Evolutionary conservation across 768 basidiomycete species (phyloP).

Genomic region (Leccinum olivaceopallidum): DNA sequence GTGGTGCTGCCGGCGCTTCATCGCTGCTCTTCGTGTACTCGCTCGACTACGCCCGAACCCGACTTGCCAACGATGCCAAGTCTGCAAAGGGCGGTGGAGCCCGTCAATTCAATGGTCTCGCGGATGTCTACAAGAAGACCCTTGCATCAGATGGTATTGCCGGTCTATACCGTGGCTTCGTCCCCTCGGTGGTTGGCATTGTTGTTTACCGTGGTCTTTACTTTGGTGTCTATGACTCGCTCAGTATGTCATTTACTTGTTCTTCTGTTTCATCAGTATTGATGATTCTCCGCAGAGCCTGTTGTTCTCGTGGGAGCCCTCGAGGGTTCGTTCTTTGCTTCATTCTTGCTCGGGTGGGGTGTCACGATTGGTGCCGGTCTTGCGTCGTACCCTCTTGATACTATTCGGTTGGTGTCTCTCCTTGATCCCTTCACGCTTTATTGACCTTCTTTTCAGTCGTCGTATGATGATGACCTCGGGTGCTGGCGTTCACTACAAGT

Average conservation of each 20-base stretch:
- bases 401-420: slow-evolving; percentile 61
- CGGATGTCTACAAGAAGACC: slow-evolving; percentile 98
- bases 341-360: slow-evolving; percentile 97
- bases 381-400: slow-evolving; percentile 94
- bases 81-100: slow-evolving; percentile 88
- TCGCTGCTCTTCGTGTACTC: slow-evolving; percentile 99
- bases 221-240: slow-evolving; percentile 95
- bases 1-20: slow-evolving; percentile 99
- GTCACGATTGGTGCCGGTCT: slow-evolving; percentile 99
- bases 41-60: slow-evolving; percentile 98
- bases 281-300: slow-evolving; percentile 60
- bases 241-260: slow-evolving; percentile 59
- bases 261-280: slow-evolving; percentile 26
- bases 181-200: slow-evolving; percentile 99
- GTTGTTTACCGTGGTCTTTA: slow-evolving; percentile 99
- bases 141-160: slow-evolving; percentile 96
- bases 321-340: slow-evolving; percentile 95
- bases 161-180: slow-evolving; percentile 99
- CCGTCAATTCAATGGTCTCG: slow-evolving; percentile 98
- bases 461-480: slow-evolving; percentile 99
- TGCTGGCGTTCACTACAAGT: slow-evolving; percentile 94
- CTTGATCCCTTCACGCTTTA: neutral
- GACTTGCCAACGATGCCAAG: slow-evolving; percentile 98
- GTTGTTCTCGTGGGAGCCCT: slow-evolving; percentile 96
- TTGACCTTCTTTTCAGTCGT: slow-evolving; percentile 63